Evolutionary conservation across 2,329 filamentous ascomycete genomes (phyloP).

Genomic region (Alternaria incomplexa): DNA sequence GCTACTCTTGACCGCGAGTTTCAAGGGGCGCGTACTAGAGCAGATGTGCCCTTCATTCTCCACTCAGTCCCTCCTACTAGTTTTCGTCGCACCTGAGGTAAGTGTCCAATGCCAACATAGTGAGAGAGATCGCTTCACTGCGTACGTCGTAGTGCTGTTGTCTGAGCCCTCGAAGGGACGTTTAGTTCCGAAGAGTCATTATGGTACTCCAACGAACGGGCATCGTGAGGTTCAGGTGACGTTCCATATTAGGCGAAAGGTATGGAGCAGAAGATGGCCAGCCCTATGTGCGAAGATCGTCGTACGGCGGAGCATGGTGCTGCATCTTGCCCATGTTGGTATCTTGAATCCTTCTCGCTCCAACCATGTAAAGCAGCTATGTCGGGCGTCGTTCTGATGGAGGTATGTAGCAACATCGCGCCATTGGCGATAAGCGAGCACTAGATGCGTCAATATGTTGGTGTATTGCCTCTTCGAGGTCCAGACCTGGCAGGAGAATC

Average conservation of each 20-base stretch:
- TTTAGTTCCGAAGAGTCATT: neutral
- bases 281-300: neutral
- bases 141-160: neutral
- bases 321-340: neutral
- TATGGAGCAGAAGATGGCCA: neutral
- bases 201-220: neutral
- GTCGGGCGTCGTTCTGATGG: neutral
- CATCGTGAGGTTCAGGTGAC: neutral
- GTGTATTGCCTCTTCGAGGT: neutral
- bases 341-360: neutral
- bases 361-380: neutral
- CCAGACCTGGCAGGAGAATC: neutral
- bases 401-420: neutral
- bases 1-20: neutral
- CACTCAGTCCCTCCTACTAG: neutral
- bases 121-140: constrained; percentile 5
- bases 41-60: neutral
- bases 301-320: neutral
- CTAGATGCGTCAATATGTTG: neutral
- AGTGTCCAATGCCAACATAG: neutral
- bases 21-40: neutral
- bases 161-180: constrained; percentile 2
- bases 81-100: neutral
- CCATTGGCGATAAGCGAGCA: neutral
- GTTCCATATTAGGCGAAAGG: neutral